Conservation (phyloP, 2,329 filamentous ascomycete species). For the Cordyceps pruinosa region DNA sequence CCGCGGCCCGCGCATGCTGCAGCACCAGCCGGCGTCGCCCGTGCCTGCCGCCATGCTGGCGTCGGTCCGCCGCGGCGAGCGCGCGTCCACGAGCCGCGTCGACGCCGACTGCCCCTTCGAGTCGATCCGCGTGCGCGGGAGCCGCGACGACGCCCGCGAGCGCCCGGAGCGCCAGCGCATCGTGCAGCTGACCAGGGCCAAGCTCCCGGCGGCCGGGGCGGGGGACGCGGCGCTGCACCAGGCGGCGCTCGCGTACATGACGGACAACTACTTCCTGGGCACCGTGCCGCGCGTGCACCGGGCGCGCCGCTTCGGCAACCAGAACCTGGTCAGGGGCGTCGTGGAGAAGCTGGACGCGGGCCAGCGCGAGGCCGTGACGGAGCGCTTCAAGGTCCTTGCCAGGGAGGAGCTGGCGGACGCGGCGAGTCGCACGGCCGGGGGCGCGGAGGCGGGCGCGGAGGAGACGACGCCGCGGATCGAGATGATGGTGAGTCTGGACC, state of each 20-base stretch:
- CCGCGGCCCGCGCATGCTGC: slow-evolving; percentile 3
- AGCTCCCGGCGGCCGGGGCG: neutral
- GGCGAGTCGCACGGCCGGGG: neutral
- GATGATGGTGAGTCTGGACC: slow-evolving; percentile 11
- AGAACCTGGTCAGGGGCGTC: neutral
- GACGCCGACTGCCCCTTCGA: slow-evolving; percentile 8
- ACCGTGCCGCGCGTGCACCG: slow-evolving; percentile 9
- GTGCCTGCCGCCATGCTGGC: neutral
- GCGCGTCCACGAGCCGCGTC: slow-evolving; percentile 3
- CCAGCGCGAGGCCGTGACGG: neutral
- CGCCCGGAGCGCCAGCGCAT: slow-evolving; percentile 5
- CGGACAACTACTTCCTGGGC: slow-evolving; percentile 11
- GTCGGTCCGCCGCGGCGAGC: neutral
- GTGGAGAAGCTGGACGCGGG: neutral
- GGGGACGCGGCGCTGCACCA: neutral
- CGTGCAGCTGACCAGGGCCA: slow-evolving; percentile 4
- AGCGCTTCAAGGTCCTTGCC: neutral
- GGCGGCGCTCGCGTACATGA: slow-evolving; percentile 10
- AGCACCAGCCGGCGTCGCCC: slow-evolving; percentile 5
- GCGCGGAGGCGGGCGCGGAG: neutral
- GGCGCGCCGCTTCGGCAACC: neutral
- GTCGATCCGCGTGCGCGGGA: neutral
- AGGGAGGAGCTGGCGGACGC: slow-evolving; percentile 2
- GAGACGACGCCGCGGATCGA: neutral
- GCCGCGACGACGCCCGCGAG: neutral